Base-by-base conservation (phyloP, 306 rosid genomes). In the Lotus japonicus region DNA sequence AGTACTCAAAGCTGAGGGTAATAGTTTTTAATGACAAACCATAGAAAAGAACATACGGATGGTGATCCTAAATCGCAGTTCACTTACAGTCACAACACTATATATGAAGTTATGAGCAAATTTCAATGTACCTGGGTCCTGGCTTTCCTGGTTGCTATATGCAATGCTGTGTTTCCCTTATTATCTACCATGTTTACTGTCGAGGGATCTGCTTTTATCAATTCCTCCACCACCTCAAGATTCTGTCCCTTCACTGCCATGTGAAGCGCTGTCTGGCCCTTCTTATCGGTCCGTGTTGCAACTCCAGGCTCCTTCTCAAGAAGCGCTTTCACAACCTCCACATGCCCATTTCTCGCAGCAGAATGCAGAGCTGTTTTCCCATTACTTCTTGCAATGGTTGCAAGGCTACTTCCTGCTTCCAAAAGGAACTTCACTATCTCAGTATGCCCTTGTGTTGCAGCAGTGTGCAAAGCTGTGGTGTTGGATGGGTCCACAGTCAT, bases 391-490 rank as follows among this genome's bases (percentile, higher is more conserved):
- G 91, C 97, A 49, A 95, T 95, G 58, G 95, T 80, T 3, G 89
- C 99, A 33, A 95, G 45, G 70, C 89, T 81, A 69, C 95, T 90
- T 9, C 95, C 92, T 16, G 91, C 86, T 73, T 88, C 96, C 80
- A 88, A 64, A n/a, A 95, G 81, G 65, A 85, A 79, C 15, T 71
- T 77, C 64, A 95, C 97, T 14, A 86, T 77, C 87, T 88, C 92
- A 5, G 43, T 84, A 42, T 95, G 92, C 38, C 99, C 99, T 77
- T 88, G 92, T 5, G 87, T 84, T n/a, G 99, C 97, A 15, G 99
- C 99, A 5, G 97, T 90, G 85, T 95, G 99, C 77, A 95, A 75
- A 19, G 97, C 99, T 9, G 99, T 95, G 18, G 99, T 90, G 88
- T 95, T 95, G 7, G 92, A 87, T 65, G 78, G 79, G 80, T 95